Base-by-base conservation (phyloP, 345 rosid genomes). In the Conringia planisiliqua region DNA sequence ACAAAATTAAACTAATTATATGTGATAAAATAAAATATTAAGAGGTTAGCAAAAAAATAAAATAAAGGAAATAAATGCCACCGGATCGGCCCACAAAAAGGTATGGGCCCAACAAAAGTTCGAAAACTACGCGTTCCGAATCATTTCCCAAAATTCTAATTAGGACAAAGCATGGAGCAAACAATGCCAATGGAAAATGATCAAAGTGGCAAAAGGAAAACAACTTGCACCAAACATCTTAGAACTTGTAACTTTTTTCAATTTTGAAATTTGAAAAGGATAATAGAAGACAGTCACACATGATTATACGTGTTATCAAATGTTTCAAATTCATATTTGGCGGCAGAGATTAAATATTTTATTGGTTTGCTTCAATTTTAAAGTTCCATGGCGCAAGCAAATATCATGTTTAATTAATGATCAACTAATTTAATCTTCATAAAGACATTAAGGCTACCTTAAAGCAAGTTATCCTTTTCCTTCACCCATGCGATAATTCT, bases 311-410 rank as follows among this genome's bases (percentile, higher is more conserved):
- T 55, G 71, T 56, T 29, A 63, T 36, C 44, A 35, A 56, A 40
- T 26, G 62, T 77, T 75, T 77, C 75, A 32, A 77, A 77, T 62
- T 77, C 71, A 63, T 70, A 70, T 55, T 36, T 63, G 71, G 80
- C 71, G 80, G 80, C 75, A 70, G 66, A 43, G 61, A 56, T 55
- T 57, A 46, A 55, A 3, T 63, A 63, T 26, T 70, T 26, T 70
- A 63, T 36, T 35, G 1, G 52, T 27, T 77, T 77, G 71, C 80
- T 76, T 76, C 66, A 44, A 35, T 14, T 66, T 76, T 46, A 76
- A 76, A 70, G 66, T 18, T 44, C 75, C 75, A 77, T 29, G 71
- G 66, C 66, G 60, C 67, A 63, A 76, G 75, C 71, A 62, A 69
- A 43, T 76, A 76, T 76, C 75, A 76, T 76, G 64, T 27, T 52